Evolutionary conservation across 176 grass and related monocot genomes (phyloP).

Genomic region (Phoenix roebelenii): DNA sequence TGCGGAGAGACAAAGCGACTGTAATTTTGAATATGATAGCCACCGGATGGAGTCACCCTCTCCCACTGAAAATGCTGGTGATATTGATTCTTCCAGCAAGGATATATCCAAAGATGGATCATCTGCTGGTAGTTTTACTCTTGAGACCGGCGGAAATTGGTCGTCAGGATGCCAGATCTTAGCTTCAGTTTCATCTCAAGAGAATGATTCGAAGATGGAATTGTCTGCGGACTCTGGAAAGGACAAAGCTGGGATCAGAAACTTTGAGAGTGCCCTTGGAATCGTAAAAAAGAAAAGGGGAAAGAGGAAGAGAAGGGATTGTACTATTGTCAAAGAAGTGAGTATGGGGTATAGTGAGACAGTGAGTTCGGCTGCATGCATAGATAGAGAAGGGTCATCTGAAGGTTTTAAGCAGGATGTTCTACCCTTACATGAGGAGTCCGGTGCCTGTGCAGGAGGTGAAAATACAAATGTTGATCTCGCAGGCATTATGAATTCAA

Average conservation of each 20-base stretch:
- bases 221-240: conserved; percentile 3
- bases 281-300: conserved; percentile 67
- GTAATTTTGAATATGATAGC: conserved; percentile 28
- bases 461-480: conserved; percentile 27
- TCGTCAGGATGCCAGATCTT: conserved; percentile 20
- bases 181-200: conserved; percentile 29
- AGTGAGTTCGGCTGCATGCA: conserved; percentile 30
- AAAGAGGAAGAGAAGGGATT: conserved; percentile 32
- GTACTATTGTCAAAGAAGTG: conserved; percentile 19
- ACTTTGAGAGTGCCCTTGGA: conserved; percentile 36
- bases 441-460: conserved; percentile 2
- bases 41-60: conserved; percentile 37
- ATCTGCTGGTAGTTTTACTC: conserved; percentile 59
- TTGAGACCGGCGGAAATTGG: conserved; percentile 35
- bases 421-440: not conserved
- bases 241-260: not conserved
- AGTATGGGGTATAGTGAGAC: conserved; percentile 29
- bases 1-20: conserved; percentile 28
- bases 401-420: conserved; percentile 19
- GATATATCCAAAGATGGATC: conserved; percentile 50
- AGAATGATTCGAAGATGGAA: conserved; percentile 26
- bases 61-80: conserved; percentile 26
- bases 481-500: conserved; percentile 43
- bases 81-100: conserved; percentile 45
- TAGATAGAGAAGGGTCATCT: conserved; percentile 32